Evolutionary conservation across 2,329 filamentous ascomycete genomes (phyloP), one percentile per base, ranked within the genome.

Genomic region (Passalora sequoiae): DNA sequence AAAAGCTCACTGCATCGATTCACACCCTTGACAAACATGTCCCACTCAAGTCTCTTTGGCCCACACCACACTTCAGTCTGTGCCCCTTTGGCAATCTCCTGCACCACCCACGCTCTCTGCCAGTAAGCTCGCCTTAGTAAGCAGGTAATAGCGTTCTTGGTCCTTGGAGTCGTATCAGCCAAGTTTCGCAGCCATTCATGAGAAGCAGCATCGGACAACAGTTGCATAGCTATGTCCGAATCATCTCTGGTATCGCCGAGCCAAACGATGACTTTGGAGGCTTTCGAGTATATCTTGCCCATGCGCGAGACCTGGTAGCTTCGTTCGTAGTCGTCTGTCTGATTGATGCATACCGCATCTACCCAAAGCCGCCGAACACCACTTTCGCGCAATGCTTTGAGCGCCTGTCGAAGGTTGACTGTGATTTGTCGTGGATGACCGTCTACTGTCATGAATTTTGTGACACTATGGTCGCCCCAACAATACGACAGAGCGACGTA

Each of bases 331-430:
- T 19, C 21, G 20, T 49, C 43, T 4, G 20, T 16, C 30, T 51
- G 48, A 24, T 48, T 40, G 20, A 48, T 48, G 19, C 48, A 50
- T 4, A 50, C 7, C 7, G 43, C 43, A 30, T 46, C 47, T 13
- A 46, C 33, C 47, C 47, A 46, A 10, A 46, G 12, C 15, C 13
- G 6, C 4, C 12, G 3, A 16, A 25, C 12, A 12, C 17, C 9
- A 25, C 25, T 25, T 25, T 12, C 28, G 17, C 39, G 29, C 10
- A 41, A 25, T 9, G 17, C 17, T 10, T 15, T 2, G 12, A 41
- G 22, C 6, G 29, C 39, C 6, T 13, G 15, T 2, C 16, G 19
- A 4, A 41, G 16, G 10, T 41, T 41, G 9, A 15, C 20, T 10
- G 39, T 41, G 17, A 41, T 22, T 20, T 24, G 10, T 15, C n/a